These are phyloP conservation scores for Entomortierella chlamydospora DNA, from an alignment of 192 early-diverging fungal species.

Conservation along the genomic window DNA sequence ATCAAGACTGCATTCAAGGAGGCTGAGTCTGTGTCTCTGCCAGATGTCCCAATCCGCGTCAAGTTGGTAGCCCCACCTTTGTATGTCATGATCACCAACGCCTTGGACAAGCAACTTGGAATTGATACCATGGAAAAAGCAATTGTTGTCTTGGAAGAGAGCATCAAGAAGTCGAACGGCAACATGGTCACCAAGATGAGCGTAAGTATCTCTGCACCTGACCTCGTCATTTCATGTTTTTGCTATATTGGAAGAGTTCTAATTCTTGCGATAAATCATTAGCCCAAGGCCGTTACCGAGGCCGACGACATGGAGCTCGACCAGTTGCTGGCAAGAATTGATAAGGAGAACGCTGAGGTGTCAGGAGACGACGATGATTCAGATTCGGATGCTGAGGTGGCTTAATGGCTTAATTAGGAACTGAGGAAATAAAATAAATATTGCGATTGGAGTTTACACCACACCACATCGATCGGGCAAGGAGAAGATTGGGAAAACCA, in stretches of 20 bases:
- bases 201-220: constrained; percentile 38
- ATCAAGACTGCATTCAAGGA: constrained; percentile 90
- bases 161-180: constrained; percentile 79
- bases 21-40: constrained; percentile 81
- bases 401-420: neutral
- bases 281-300: constrained; percentile 89
- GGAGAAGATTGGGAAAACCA: too few relatives aligned
- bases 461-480: too few relatives aligned
- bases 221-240: constrained; percentile 67
- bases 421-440: too few relatives aligned
- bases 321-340: constrained; percentile 87
- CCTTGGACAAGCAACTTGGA: constrained; percentile 85
- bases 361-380: constrained; percentile 92
- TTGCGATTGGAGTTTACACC: too few relatives aligned
- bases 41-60: constrained; percentile 79
- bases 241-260: too few relatives aligned
- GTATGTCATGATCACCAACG: constrained; percentile 91
- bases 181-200: constrained; percentile 89
- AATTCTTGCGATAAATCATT: neutral
- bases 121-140: constrained; percentile 92
- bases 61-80: constrained; percentile 93
- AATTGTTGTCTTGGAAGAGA: constrained; percentile 82
- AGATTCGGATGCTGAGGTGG: constrained; percentile 66
- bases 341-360: constrained; percentile 93
- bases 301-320: constrained; percentile 95